Evolutionary conservation across 768 basidiomycete genomes (phyloP), one percentile per base, ranked within the genome.

Genomic region (Coprinopsis sp.): DNA sequence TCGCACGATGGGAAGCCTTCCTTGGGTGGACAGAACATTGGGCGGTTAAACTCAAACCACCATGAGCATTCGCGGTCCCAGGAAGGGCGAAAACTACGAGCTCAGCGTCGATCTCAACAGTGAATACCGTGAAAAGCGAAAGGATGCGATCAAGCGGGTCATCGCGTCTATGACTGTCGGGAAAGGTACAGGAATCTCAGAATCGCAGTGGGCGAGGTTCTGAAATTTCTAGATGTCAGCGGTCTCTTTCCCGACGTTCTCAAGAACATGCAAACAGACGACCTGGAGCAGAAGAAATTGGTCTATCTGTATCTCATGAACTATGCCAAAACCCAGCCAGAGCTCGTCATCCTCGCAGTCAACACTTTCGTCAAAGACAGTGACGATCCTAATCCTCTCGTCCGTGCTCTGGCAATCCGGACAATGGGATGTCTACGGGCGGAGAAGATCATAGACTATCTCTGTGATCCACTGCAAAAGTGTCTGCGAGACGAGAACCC

Each of bases 291-390:
- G 71, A 99, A 98, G 81, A 98, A 99, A 68, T 87, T 99, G 27
- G 96, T 98, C n/a, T 98, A 96, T 59, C 79, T 96, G 19, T 97
- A 97, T 66, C 82, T 99, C 49, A 97, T 98, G 89, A 99, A 99
- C 72, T 99, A 98, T 55, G 95, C 95, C 27, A 96, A 96, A 63
- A 94, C 95, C 0, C 96, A 99, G 61, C 96, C 96, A 0, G 96
- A 99, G 62, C 88, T 98, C 51, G 94, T 97, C 67, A 98, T 99
- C 61, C 78, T 99, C 37, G 96, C 96, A 23, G 96, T 99, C 50
- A 99, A 98, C 62, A 99, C 95, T 6, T 97, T 99, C 62, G 96
- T 99, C 53, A 82, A 96, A 74, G 96, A 99, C 65, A 84, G 92
- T 0, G 92, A 94, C 54, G 96, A 98, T 62, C 82, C 90, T 8